Evolutionary conservation across 331 rosid genomes (phyloP), one percentile per base, ranked within the genome.

Genomic region (Spiraea crenata): DNA sequence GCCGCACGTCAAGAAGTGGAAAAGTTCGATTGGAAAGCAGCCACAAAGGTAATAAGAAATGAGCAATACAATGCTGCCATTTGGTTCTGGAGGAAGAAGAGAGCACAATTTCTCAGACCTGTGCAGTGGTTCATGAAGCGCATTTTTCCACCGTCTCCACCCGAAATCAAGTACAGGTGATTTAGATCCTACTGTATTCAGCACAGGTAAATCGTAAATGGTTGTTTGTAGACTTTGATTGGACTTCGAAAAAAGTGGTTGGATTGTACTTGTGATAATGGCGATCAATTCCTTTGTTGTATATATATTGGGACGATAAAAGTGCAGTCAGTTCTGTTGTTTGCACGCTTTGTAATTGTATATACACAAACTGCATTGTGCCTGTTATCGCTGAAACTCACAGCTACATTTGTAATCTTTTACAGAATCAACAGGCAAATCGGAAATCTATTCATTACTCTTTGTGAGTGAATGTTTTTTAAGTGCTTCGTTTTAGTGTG

Each of bases 31-130:
- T 95, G 99, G 99, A 95, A 72, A 81, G 98, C 96, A 3, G 99
- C 99, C 60, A 95, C 99, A 0, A 79, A 75, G 44, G 79, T 38
- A 13, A 88, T 95, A 34, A 96, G 99, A 63, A 83, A 95, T 0
- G 96, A 95, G 64, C 90, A 95, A 57, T 95, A 95, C 86, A 88
- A 81, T 19, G 93, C 96, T 1, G 99, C 99, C 61, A 89, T 89
- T 71, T 91, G 99, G 99, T 95, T 89, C 83, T 95, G 99, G 99
- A 92, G 88, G 81, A 89, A 88, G 90, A 86, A 88, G 74, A 80
- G 90, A 60, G 88, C 96, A 7, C 90, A 86, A 46, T 70, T 91
- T 6, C 70, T 89, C 37, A 81, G 89, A 80, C 99, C 98, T 3
- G 16, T 88, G 2, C 98, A 89, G 47, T 91, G 99, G 99, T 63